These are phyloP conservation scores for Sugiyamaella pinicola DNA, from an alignment of 1,139 yeast genomes.

Conservation along the genomic window DNA sequence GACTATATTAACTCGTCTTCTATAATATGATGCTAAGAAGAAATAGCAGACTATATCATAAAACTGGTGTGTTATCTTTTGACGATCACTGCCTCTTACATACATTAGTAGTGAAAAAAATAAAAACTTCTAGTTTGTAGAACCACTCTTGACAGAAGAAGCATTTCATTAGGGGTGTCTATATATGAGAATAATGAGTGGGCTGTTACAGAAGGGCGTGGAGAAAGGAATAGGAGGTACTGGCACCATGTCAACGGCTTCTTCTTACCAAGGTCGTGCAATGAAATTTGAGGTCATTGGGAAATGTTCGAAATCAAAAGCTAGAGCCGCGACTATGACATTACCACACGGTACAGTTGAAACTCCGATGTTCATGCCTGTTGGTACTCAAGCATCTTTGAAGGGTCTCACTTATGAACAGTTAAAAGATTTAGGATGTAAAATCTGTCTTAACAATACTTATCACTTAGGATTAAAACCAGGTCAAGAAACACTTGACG, in stretches of 20 bases:
- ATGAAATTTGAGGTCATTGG: slow-evolving; percentile 46
- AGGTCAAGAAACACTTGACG: slow-evolving; percentile 47
- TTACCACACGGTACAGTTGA: slow-evolving; percentile 50
- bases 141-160: too few relatives aligned
- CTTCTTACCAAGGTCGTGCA: slow-evolving; percentile 37
- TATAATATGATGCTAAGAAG: too few relatives aligned
- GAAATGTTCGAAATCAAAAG: slow-evolving; percentile 47
- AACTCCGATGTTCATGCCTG: slow-evolving; percentile 53
- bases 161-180: not conserved
- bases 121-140: slow-evolving; percentile 2
- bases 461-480: slow-evolving; percentile 50
- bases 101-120: not conserved
- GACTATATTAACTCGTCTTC: too few relatives aligned
- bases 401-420: slow-evolving; percentile 51
- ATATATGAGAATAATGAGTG: slow-evolving; percentile 18
- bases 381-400: slow-evolving; percentile 50
- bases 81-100: slow-evolving; percentile 7
- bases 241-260: slow-evolving; percentile 2
- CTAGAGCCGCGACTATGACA: slow-evolving; percentile 48
- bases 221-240: slow-evolving; percentile 9
- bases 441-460: slow-evolving; percentile 48
- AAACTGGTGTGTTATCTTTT: slow-evolving; percentile 16
- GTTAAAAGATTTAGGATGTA: slow-evolving; percentile 46
- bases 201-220: slow-evolving; percentile 12
- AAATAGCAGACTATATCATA: too few relatives aligned